phyloP scores from a whole-genome alignment of 257 asterid species.

The Penstemon davidsonii region DNA sequence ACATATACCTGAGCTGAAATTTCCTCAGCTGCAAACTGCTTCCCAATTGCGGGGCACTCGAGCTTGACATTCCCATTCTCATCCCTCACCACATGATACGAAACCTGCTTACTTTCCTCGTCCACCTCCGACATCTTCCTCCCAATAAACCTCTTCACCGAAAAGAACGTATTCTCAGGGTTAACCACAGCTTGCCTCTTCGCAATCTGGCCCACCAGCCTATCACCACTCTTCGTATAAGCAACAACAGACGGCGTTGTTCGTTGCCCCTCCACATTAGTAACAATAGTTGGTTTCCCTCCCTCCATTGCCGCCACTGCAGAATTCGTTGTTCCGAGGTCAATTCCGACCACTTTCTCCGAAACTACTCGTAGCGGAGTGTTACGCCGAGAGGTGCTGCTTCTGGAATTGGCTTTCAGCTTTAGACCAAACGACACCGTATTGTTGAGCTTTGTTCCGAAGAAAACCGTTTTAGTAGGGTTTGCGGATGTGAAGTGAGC shows the following conservation, averaged over 20 bases:
- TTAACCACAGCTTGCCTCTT: constrained; percentile 81
- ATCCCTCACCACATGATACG: constrained; percentile 65
- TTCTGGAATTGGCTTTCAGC: constrained; percentile 24
- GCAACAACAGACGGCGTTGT: constrained; percentile 85
- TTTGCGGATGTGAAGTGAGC: constrained; percentile 25
- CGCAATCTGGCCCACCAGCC: constrained; percentile 76
- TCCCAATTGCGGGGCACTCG: constrained; percentile 72
- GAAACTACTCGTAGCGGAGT: constrained; percentile 54
- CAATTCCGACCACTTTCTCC: constrained; percentile 80
- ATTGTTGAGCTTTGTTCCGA: constrained; percentile 36
- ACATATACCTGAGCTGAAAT: constrained; percentile 73
- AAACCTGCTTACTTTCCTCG: constrained; percentile 76
- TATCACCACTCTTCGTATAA: constrained; percentile 64
- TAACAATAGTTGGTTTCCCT: constrained; percentile 74
- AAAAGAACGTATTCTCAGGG: constrained; percentile 69
- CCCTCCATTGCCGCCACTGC: constrained; percentile 91
- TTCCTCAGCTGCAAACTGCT: constrained; percentile 77
- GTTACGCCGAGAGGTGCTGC: constrained; percentile 20
- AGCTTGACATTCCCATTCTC: constrained; percentile 82
- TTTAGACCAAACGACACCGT: constrained; percentile 36
- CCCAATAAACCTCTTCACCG: constrained; percentile 77
- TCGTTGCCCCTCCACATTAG: constrained; percentile 72
- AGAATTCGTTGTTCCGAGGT: constrained; percentile 72
- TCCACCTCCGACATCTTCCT: constrained; percentile 80
- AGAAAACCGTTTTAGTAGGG: constrained; percentile 32